Conservation (phyloP, 2,329 filamentous ascomycete genomes). For the Penicillium sp. region DNA sequence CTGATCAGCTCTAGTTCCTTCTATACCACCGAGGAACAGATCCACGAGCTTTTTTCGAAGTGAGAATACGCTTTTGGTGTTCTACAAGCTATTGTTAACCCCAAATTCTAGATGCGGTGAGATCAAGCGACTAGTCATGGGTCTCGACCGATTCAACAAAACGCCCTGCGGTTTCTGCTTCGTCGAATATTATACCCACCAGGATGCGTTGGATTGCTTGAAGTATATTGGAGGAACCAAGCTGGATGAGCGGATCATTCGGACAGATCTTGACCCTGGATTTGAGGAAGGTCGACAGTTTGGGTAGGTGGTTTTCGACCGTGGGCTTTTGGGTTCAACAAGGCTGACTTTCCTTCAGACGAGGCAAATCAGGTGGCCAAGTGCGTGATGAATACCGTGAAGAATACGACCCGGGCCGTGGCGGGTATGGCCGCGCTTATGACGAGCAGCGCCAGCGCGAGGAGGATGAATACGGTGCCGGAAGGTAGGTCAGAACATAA, state of each 20-base stretch:
- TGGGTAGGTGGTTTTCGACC: constrained; percentile 52
- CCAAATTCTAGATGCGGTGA: constrained; percentile 66
- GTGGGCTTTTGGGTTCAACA: neutral
- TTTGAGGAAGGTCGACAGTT: constrained; percentile 97
- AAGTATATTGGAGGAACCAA: constrained; percentile 99
- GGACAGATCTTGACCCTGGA: constrained; percentile 91
- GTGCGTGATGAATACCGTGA: constrained; percentile 97
- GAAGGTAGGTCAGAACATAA: constrained; percentile 45
- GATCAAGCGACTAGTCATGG: constrained; percentile 98
- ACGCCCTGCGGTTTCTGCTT: constrained; percentile 99
- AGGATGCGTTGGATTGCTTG: constrained; percentile 95
- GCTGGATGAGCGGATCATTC: constrained; percentile 92
- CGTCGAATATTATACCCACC: constrained; percentile 97
- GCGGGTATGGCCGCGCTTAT: constrained; percentile 79
- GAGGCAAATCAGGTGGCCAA: constrained; percentile 93
- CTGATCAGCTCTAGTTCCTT: constrained; percentile 65
- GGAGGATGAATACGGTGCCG: constrained; percentile 60
- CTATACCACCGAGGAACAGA: constrained; percentile 98
- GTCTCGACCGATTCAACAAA: constrained; percentile 93
- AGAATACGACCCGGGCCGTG: constrained; percentile 92
- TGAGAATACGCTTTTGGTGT: constrained; percentile 37
- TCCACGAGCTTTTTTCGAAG: constrained; percentile 94
- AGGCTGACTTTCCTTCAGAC: constrained; percentile 42
- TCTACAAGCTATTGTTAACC: constrained; percentile 7
- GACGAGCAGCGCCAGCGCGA: constrained; percentile 59